phyloP scores from a whole-genome alignment of 176 grass and related monocot species.

The Oryza nivara region DNA sequence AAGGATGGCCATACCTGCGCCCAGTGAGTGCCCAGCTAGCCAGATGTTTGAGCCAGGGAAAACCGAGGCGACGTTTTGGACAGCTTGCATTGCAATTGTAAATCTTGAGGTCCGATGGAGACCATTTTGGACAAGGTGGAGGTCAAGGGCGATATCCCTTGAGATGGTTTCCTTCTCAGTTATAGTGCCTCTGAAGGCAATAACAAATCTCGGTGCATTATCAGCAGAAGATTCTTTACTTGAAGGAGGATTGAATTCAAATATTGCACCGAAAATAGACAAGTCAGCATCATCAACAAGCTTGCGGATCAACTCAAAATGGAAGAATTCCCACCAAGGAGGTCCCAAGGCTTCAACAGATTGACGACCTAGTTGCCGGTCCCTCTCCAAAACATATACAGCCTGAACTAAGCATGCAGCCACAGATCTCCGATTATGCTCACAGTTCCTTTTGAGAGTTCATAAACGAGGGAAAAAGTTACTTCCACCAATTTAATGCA shows the following conservation, averaged over 20 bases:
- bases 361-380: conserved; percentile 70
- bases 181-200: conserved; percentile 94
- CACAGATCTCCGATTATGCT: conserved; percentile 74
- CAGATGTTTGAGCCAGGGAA: conserved; percentile 66
- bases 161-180: conserved; percentile 79
- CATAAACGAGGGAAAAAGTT: conserved; percentile 41
- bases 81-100: conserved; percentile 89
- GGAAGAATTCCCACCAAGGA: conserved; percentile 92
- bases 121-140: conserved; percentile 75
- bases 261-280: conserved; percentile 88
- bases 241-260: conserved; percentile 69
- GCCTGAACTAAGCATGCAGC: conserved; percentile 89
- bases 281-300: conserved; percentile 88
- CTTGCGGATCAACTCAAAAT: conserved; percentile 75
- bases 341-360: conserved; percentile 59
- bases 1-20: conserved; percentile 78
- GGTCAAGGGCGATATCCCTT: conserved; percentile 72
- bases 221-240: conserved; percentile 42
- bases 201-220: conserved; percentile 78
- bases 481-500: conserved; percentile 33
- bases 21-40: conserved; percentile 82
- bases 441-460: conserved; percentile 61
- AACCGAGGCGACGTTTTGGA: conserved; percentile 66
- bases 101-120: conserved; percentile 84
- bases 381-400: conserved; percentile 83